Base-by-base conservation (phyloP, 768 basidiomycete genomes). In the Tylopilus intermedius region DNA sequence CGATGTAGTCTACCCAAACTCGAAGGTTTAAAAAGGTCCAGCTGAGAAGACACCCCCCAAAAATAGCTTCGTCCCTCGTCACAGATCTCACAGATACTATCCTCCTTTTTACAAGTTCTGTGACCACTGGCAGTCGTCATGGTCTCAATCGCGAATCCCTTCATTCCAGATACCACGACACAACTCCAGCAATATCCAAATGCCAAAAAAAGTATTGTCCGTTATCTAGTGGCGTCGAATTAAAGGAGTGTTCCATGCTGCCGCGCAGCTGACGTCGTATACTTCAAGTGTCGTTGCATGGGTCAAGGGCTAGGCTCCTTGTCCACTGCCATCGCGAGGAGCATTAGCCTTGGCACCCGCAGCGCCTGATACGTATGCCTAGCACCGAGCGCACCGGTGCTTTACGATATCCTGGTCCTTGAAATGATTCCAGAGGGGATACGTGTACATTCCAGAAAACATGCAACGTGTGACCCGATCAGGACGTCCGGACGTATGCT, bases 191-290 rank as follows among this genome's bases (percentile, higher is more conserved):
- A 50, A 44, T 47, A 54, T 67, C 51, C 60, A 66, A 62, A 65
- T 60, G 43, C 49, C 40, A 47, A 53, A 54, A 55, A 46, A 42
- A 4, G 58, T 56, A 56, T 51, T 51, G 40, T 46, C 45, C 49
- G 59, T 52, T 67, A 67, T 65, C 64, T 55, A 6, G 58, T 65
- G 63, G 65, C 58, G 65, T 61, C 29, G 42, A 58, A 56, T 59
- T 62, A 45, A 60, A 32, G 26, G 52, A 58, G 41, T 29, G 41
- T 62, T 64, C 62, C 39, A 59, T 55, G 49, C 65, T 65, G 62
- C 61, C 49, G 27, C 37, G 51, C 41, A 54, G 54, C 45, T 41
- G 44, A 47, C 6, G 40, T 57, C 49, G 50, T 52, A 30, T 53
- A 33, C 49, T 26, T 24, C 47, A 35, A 50, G 38, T 40, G 45